Evolutionary conservation across 768 basidiomycete genomes (phyloP), one percentile per base, ranked within the genome.

Genomic region (Steccherinum ochraceum): DNA sequence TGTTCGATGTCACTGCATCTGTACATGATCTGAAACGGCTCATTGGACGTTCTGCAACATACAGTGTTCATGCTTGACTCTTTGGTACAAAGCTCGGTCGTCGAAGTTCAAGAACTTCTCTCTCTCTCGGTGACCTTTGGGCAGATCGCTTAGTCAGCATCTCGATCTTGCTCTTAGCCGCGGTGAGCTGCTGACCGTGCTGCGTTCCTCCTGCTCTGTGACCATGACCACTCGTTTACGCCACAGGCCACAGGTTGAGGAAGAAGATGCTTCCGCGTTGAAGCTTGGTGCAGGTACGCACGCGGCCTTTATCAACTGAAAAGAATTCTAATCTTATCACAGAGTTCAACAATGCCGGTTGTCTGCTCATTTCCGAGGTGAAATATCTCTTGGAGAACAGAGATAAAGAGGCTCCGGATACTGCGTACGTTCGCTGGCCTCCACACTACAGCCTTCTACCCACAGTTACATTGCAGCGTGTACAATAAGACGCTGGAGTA

Each of bases 311-410:
- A 24, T 43, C 30, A 24, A 24, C 12, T 42, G 47, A 23, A 7
- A 27, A 46, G 41, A 25, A 51, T 43, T 40, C 23, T 39, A 45
- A 11, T 50, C 26, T 45, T 47, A 10, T 39, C 24, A 13, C 55
- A 91, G 92, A 91, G 64, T 94, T 94, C 71, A 90, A 90, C 71
- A 90, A 92, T 56, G 88, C 88, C 4, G 91, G 89, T 74, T 92
- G 89, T 67, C 67, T 95, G 62, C 77, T 93, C 59, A 92, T 94
- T 53, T 92, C 90, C 1, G 93, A 95, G 63, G 93, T 94, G 64
- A 91, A 91, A 63, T 89, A 93, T 64, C 71, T 95, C 45, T 73
- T 95, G 24, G 89, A 92, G 67, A 87, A 89, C 72, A 73, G 89
- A 58, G 84, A 90, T 68, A 88, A 91, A 67, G 86, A 89, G 60